These are phyloP conservation scores for Yamadazyma ubonensis DNA, from an alignment of 805 yeast species.

Conservation along the genomic window DNA sequence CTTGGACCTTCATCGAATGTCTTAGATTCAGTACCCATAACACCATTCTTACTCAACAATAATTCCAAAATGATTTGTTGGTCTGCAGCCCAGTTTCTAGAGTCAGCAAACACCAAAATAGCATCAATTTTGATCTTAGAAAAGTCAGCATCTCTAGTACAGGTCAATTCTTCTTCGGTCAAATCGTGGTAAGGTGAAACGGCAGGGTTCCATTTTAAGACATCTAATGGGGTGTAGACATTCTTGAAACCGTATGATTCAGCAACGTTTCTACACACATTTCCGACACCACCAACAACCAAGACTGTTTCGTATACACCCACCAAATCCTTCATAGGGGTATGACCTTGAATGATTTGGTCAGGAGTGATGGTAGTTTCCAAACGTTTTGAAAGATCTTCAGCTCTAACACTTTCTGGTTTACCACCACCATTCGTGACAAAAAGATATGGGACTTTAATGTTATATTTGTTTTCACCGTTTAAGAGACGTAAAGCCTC, in stretches of 20 bases:
- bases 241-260: conserved; percentile 79
- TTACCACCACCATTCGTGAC: conserved; percentile 94
- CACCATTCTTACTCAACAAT: conserved; percentile 71
- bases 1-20: conserved; percentile 77
- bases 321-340: conserved; percentile 86
- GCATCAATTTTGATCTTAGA: conserved; percentile 70
- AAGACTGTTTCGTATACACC: conserved; percentile 67
- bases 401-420: conserved; percentile 71
- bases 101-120: conserved; percentile 85
- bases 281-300: conserved; percentile 88
- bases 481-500: conserved; percentile 70
- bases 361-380: conserved; percentile 61
- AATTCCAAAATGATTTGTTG: conserved; percentile 86
- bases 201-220: conserved; percentile 82
- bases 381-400: conserved; percentile 63
- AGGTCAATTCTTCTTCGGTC: conserved; percentile 65
- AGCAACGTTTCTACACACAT: conserved; percentile 80
- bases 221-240: conserved; percentile 78
- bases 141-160: conserved; percentile 61
- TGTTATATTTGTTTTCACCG: conserved; percentile 74
- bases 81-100: conserved; percentile 91
- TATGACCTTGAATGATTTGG: conserved; percentile 90
- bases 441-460: conserved; percentile 77
- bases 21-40: conserved; percentile 76
- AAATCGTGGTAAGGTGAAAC: conserved; percentile 81